Evolutionary conservation across 1,284 basidiomycete genomes (phyloP), one percentile per base, ranked within the genome.

Genomic region (Coniophora puteana): DNA sequence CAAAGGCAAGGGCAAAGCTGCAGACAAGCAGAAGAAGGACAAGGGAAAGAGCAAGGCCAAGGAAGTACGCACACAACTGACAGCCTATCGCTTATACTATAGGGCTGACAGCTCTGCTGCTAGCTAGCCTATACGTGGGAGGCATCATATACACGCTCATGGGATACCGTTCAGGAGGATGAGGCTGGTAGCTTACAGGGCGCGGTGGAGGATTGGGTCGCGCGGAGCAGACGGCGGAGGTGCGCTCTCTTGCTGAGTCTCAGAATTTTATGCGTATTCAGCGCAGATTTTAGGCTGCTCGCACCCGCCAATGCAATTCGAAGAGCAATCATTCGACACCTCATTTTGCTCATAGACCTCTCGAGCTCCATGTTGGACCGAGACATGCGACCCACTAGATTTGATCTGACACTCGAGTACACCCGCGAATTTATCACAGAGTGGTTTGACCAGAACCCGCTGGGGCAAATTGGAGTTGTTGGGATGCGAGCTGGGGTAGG

Each of bases 381-480:
- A 29, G 95, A 99, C 65, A 89, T 97, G 80, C 79, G 95, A 10
- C 93, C 94, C 3, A 93, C 89, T 14, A 77, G 95, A 41, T 93
- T 93, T 51, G 91, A 96, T 55, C 66, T 98, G 30, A 87, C 85
- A 48, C 66, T 99, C 28, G 85, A 93, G 55, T 95, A 94, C 57
- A 78, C 92, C 13, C 78, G 90, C 41, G 87, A 92, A 49, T 99
- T 99, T 53, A 78, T 98, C 17, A 72, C 78, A 7, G 95, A 99
- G 61, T 99, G 95, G 91, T 99, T 98, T 64, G 96, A 99, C 65
- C 96, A 99, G 67, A 99, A 99, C 57, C 95, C 95, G 0, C 76
- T 99, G 14, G 93, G 95, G n/a, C 95, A 99, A 63, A 87, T 96
- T 47, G 93, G 90, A 4, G 67, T 95, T 21, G 89, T 95, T n/a